phyloP scores from a whole-genome alignment of 2,329 filamentous ascomycete genomes.

The Amphichorda felina region DNA sequence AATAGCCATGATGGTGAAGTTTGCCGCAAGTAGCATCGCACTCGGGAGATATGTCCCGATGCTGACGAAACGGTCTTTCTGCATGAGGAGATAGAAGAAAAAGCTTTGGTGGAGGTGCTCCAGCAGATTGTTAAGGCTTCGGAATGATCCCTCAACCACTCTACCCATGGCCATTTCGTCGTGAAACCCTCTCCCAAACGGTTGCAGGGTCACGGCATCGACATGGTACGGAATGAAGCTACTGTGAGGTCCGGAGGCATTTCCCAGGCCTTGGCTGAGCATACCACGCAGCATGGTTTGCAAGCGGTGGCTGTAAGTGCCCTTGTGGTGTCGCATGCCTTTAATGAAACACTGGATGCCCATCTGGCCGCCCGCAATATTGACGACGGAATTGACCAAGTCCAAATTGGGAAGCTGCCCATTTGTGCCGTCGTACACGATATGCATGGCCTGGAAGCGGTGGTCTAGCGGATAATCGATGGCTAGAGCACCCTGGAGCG shows the following conservation, averaged over 20 bases:
- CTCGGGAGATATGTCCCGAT: conserved; percentile 95
- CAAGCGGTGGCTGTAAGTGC: conserved; percentile 71
- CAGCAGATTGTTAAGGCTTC: conserved; percentile 89
- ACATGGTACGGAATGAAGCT: conserved; percentile 97
- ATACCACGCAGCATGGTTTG: conserved; percentile 86
- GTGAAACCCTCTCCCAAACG: conserved; percentile 85
- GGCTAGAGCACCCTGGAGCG: conserved; percentile 85
- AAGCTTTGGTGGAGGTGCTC: conserved; percentile 98
- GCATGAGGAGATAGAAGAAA: conserved; percentile 96
- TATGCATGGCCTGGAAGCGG: conserved; percentile 76
- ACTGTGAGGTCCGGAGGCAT: conserved; percentile 83
- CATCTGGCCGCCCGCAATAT: conserved; percentile 85
- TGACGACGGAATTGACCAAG: conserved; percentile 85
- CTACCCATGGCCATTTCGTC: conserved; percentile 94
- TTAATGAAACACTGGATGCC: conserved; percentile 76
- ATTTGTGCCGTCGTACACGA: conserved; percentile 92
- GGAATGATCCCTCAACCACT: conserved; percentile 79
- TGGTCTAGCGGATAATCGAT: conserved; percentile 82
- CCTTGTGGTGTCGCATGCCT: conserved; percentile 72
- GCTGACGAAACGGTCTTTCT: conserved; percentile 85
- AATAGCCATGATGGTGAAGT: conserved; percentile 93
- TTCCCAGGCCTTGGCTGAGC: conserved; percentile 80
- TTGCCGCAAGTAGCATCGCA: conserved; percentile 92
- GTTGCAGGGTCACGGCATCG: conserved; percentile 86
- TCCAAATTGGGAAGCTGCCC: conserved; percentile 93